A percentile compares a stretch with the other conserved stretches of the same genome.
Evolutionary conservation across 1,284 basidiomycete genomes (phyloP).

Genomic region (Malassezia japonica): DNA sequence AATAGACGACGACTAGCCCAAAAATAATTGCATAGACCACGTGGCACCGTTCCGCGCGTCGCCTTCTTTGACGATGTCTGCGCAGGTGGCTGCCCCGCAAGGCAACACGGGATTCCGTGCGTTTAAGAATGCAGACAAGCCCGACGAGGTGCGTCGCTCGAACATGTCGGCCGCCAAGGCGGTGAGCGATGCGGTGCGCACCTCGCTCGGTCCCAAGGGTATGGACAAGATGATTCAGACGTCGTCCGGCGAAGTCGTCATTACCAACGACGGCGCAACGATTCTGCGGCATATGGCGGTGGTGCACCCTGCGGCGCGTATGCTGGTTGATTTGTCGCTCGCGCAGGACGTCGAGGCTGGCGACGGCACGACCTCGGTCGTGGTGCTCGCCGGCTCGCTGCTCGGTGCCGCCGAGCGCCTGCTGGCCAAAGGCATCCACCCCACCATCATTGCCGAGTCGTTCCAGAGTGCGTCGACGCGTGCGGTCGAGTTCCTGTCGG

Average conservation of each 20-base stretch:
- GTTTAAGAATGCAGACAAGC: slow-evolving; percentile 49
- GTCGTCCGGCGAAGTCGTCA: slow-evolving; percentile 86
- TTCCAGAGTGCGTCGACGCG: slow-evolving; percentile 87
- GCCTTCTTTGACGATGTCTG: slow-evolving; percentile 1
- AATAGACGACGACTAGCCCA: slow-evolving; percentile 32
- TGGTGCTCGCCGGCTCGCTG: slow-evolving; percentile 86
- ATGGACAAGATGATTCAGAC: slow-evolving; percentile 99
- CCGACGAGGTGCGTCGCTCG: slow-evolving; percentile 47
- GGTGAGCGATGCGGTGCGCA: slow-evolving; percentile 93
- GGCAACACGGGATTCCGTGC: slow-evolving; percentile 21
- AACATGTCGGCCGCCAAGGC: slow-evolving; percentile 55
- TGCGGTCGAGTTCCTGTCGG: slow-evolving; percentile 85
- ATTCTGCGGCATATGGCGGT: slow-evolving; percentile 96
- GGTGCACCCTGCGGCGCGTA: slow-evolving; percentile 93
- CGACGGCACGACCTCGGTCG: slow-evolving; percentile 97
- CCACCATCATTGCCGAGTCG: slow-evolving; percentile 90
- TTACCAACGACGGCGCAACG: slow-evolving; percentile 98
- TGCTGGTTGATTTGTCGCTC: slow-evolving; percentile 88
- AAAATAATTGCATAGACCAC: slow-evolving; percentile 4
- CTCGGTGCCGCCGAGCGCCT: slow-evolving; percentile 94
- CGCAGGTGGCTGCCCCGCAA: slow-evolving; percentile 1
- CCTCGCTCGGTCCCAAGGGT: slow-evolving; percentile 89
- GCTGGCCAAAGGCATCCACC: slow-evolving; percentile 86
- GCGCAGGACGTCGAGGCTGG: slow-evolving; percentile 98
- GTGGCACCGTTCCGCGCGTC: not conserved